Conservation (phyloP, 1,284 basidiomycete species). For the Vanrija pseudolonga region DNA sequence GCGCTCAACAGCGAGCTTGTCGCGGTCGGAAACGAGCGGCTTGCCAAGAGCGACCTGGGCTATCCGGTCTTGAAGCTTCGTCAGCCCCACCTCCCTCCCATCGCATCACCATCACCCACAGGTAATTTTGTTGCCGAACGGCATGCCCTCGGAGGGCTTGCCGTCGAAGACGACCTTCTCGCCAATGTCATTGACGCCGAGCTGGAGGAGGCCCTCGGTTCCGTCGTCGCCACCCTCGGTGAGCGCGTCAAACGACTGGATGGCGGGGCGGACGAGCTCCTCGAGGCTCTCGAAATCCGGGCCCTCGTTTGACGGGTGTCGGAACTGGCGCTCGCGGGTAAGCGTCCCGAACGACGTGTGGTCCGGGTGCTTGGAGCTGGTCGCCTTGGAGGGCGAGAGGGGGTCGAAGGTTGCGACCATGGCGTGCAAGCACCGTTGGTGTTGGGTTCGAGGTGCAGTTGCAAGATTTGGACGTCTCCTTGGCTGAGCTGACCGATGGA, state of each 20-base stretch:
- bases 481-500: too few relatives aligned
- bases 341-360: slow-evolving; percentile 71
- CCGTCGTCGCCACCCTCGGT: slow-evolving; percentile 79
- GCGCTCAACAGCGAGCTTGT: slow-evolving; percentile 68
- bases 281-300: slow-evolving; percentile 79
- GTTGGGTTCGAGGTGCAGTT: too few relatives aligned
- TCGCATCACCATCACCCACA: slow-evolving; percentile 57
- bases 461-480: too few relatives aligned
- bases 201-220: slow-evolving; percentile 72
- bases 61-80: slow-evolving; percentile 68
- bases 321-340: slow-evolving; percentile 74
- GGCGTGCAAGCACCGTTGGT: not conserved
- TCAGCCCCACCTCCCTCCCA: slow-evolving; percentile 1
- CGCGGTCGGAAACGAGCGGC: slow-evolving; percentile 84
- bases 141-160: slow-evolving; percentile 58
- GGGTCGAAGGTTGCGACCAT: slow-evolving; percentile 37
- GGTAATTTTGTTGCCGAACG: slow-evolving; percentile 75
- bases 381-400: slow-evolving; percentile 37
- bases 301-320: slow-evolving; percentile 66
- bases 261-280: slow-evolving; percentile 88
- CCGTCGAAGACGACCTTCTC: slow-evolving; percentile 90
- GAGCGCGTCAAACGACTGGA: slow-evolving; percentile 94
- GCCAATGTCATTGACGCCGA: slow-evolving; percentile 79
- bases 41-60: slow-evolving; percentile 77
- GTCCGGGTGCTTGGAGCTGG: slow-evolving; percentile 26